These are phyloP conservation scores for Colletotrichum siamense DNA, from an alignment of 2,329 filamentous ascomycete species.

Conservation along the genomic window DNA sequence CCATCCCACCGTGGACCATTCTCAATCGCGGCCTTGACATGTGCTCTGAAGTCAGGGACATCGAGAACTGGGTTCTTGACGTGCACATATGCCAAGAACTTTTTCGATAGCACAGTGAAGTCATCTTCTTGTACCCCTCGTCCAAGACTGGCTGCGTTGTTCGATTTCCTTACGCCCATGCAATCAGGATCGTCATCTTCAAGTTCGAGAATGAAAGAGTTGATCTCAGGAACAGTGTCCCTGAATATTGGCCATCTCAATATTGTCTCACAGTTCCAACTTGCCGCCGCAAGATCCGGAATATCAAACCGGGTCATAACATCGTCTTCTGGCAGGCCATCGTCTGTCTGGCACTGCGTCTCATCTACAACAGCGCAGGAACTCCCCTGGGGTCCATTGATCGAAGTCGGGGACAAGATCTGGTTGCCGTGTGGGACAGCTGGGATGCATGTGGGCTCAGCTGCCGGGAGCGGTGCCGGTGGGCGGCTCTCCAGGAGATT, in stretches of 20 bases:
- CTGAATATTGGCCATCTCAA: slow-evolving; percentile 35
- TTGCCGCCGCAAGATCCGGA: slow-evolving; percentile 19
- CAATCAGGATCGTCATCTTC: slow-evolving; percentile 19
- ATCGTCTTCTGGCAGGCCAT: not conserved
- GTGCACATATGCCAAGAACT: slow-evolving; percentile 35
- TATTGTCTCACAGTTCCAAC: slow-evolving; percentile 28
- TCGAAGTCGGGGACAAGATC: not conserved
- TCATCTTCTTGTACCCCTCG: slow-evolving; percentile 31
- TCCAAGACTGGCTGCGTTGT: slow-evolving; percentile 5
- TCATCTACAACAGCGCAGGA: not conserved
- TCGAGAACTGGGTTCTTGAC: slow-evolving; percentile 38
- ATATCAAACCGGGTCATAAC: slow-evolving; percentile 13
- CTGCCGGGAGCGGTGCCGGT: not conserved
- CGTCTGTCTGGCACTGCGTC: not conserved
- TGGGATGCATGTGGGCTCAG: not conserved
- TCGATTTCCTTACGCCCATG: not conserved
- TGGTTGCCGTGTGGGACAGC: not conserved
- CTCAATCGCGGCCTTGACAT: slow-evolving; percentile 27
- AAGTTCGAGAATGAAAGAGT: slow-evolving; percentile 22
- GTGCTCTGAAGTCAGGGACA: slow-evolving; percentile 19
- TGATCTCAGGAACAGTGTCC: slow-evolving; percentile 23
- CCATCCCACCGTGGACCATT: slow-evolving; percentile 32
- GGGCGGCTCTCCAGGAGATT: slow-evolving; percentile 23
- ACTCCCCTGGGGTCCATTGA: not conserved
- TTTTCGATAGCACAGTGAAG: slow-evolving; percentile 28